Evolutionary conservation across 495 filamentous ascomycete species (phyloP), one percentile per base, ranked within the genome.

Genomic region (Penicillium cataractarum): DNA sequence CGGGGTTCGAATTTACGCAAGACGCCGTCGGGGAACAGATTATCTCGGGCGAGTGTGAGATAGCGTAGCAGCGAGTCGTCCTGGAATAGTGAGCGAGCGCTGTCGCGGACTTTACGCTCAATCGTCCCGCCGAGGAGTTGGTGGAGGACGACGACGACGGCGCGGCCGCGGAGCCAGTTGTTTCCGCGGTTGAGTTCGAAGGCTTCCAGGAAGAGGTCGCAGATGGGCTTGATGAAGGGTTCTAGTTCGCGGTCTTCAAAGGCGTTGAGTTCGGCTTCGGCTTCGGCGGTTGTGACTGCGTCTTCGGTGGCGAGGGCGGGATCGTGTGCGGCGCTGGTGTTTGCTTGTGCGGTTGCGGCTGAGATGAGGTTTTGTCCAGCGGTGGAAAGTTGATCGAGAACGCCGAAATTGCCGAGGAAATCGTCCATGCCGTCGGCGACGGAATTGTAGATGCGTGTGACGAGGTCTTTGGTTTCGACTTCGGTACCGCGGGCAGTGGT

Each of bases 351-450:
- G 4, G 92, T 91, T 8, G 93, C 92, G 22, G 93, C 92, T 7
- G 92, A 91, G 35, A 99, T 91, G 31, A 99, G 83, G 67, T 94
- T 97, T 71, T 97, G 93, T 0, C 94, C 92, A 6, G 95, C 92
- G 3, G 94, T 83, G 13, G 93, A 96, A 8, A 99, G 85, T 70
- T 98, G 96, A 65, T 98, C 96, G 13, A 99, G 85, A 0, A 98
- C 92, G 5, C 95, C 92, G 53, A 98, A 93, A 71, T 96, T 97
- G 40, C 96, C 92, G 3, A 97, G 78, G 63, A 98, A 93, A 65
- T 99, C 95, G 76, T 99, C 96, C 93, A 98, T 97, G 33, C 95
- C 96, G 71, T 98, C 94, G 4, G 94, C 87, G 49, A 99, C 93
- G 3, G 93, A 97, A 73, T 94, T 94, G 77, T 98, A 98, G 48